These are phyloP conservation scores for Pleurostoma richardsiae DNA, from an alignment of 2,329 filamentous ascomycete species.

Conservation along the genomic window DNA sequence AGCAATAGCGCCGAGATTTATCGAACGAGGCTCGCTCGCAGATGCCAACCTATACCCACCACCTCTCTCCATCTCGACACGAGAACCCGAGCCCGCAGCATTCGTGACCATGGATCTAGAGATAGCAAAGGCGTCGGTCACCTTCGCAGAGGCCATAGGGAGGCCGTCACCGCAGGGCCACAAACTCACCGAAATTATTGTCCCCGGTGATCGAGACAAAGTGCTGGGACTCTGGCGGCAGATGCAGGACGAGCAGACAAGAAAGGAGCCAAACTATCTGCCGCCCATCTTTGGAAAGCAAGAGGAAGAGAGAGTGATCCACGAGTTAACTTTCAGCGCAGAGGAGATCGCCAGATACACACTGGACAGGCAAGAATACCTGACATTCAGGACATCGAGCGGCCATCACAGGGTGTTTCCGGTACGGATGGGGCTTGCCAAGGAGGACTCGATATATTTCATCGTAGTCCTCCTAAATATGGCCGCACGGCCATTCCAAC, in stretches of 20 bases:
- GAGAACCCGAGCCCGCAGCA: slow-evolving; percentile 46
- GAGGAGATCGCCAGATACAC: slow-evolving; percentile 49
- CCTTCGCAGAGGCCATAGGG: slow-evolving; percentile 52
- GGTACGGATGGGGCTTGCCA: slow-evolving; percentile 51
- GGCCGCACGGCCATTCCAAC: slow-evolving; percentile 29
- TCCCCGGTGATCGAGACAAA: slow-evolving; percentile 45
- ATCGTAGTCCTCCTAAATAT: slow-evolving; percentile 45
- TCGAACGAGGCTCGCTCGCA: slow-evolving; percentile 42
- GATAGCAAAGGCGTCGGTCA: slow-evolving; percentile 49
- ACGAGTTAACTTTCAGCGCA: slow-evolving; percentile 45
- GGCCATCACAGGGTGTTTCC: slow-evolving; percentile 45
- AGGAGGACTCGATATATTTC: slow-evolving; percentile 58
- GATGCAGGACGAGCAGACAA: slow-evolving; percentile 52
- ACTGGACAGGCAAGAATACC: slow-evolving; percentile 48
- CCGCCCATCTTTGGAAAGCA: slow-evolving; percentile 56
- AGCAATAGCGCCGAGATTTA: slow-evolving; percentile 39
- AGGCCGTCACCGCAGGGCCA: slow-evolving; percentile 39
- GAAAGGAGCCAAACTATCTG: slow-evolving; percentile 57
- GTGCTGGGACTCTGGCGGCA: slow-evolving; percentile 43
- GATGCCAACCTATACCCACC: slow-evolving; percentile 45
- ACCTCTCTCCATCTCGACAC: slow-evolving; percentile 33
- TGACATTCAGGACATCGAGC: slow-evolving; percentile 48
- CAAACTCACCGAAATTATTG: slow-evolving; percentile 50
- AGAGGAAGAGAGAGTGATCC: slow-evolving; percentile 50
- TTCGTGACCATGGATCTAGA: slow-evolving; percentile 56